These are phyloP conservation scores for Alnus rubra DNA, from an alignment of 306 rosid genomes.

Conservation along the genomic window DNA sequence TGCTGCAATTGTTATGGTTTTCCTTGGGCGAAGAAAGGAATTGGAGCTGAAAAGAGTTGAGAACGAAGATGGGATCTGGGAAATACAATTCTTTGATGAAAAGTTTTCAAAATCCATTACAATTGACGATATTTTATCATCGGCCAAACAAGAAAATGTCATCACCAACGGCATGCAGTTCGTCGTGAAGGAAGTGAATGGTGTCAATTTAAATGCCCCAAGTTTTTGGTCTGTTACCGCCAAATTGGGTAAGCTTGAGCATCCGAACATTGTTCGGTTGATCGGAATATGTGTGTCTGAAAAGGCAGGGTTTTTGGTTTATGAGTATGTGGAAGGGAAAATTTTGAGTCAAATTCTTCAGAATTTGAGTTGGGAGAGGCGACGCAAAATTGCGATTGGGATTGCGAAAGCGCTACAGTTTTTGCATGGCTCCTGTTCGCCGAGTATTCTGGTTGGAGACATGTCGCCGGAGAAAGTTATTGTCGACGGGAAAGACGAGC, in stretches of 20 bases:
- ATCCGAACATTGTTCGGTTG: conserved; percentile 54
- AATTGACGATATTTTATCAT: conserved; percentile 48
- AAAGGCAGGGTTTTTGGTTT: conserved; percentile 56
- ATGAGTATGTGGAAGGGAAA: conserved; percentile 46
- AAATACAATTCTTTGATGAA: conserved; percentile 52
- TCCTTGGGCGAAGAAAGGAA: conserved; percentile 39
- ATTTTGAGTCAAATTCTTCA: conserved; percentile 42
- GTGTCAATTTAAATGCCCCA: conserved; percentile 32
- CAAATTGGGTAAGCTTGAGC: conserved; percentile 53
- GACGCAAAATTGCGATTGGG: conserved; percentile 59
- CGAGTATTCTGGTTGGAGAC: conserved; percentile 38
- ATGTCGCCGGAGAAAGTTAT: conserved; percentile 57
- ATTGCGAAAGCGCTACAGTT: conserved; percentile 59
- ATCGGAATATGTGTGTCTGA: conserved; percentile 58
- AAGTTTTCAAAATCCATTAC: conserved; percentile 40
- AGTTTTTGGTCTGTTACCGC: conserved; percentile 56
- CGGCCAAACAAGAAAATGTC: conserved; percentile 47
- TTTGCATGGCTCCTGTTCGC: conserved; percentile 48
- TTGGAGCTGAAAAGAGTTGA: conserved; percentile 48
- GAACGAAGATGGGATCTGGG: conserved; percentile 65
- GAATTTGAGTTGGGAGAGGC: conserved; percentile 60
- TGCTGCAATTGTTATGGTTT: conserved; percentile 26
- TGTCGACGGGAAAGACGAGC: conserved; percentile 48
- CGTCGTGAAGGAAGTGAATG: conserved; percentile 45
- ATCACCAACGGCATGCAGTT: conserved; percentile 52